Evolutionary conservation across 164 flowering plant species (phyloP), one percentile per base, ranked within the genome.

Genomic region (Nelumbo lutea): DNA sequence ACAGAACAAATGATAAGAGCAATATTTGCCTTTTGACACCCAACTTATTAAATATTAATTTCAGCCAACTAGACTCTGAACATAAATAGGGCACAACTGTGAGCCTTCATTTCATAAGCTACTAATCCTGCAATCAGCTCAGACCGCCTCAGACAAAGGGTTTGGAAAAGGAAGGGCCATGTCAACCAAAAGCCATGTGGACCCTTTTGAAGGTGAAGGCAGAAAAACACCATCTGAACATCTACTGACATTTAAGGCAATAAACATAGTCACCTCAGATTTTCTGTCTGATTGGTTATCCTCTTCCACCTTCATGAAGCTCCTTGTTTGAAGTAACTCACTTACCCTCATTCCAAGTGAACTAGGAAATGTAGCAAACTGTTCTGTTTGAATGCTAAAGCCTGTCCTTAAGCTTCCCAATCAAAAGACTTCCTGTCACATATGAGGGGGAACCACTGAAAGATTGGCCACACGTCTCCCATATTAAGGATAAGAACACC

Each of bases 391-490:
- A 64, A 68, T 61, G 55, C 86, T 91, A 76, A 87, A 94, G 42
- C 83, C 78, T 9, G 90, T 79, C 66, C 70, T 70, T 10, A 91
- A 47, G 85, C 76, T 63, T 74, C 79, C 98, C 98, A 95, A 68
- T 90, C 80, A 59, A 89, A 81, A 45, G 87, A 80, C 60, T 81
- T 85, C 70, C 87, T 77, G 64, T 78, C 83, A 40, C 63, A 59
- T 82, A 83, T 63, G 84, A 79, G 50, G 74, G 78, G n/a, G 89
- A 88, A 40, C 98, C 97, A 6, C 89, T 82, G 3, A 87, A 73
- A 56, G 97, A 90, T 67, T 79, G 88, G 43, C 99, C 97, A 78
- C 95, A 90, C 99, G 75, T 95, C 99, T 56, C 99, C 99, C 99
- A 92, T 92, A 76, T 88, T 92, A 50, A 95, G 85, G 67, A 92